These are phyloP conservation scores for Puccinia novopanici DNA, from an alignment of 1,284 basidiomycete species.

Conservation along the genomic window DNA sequence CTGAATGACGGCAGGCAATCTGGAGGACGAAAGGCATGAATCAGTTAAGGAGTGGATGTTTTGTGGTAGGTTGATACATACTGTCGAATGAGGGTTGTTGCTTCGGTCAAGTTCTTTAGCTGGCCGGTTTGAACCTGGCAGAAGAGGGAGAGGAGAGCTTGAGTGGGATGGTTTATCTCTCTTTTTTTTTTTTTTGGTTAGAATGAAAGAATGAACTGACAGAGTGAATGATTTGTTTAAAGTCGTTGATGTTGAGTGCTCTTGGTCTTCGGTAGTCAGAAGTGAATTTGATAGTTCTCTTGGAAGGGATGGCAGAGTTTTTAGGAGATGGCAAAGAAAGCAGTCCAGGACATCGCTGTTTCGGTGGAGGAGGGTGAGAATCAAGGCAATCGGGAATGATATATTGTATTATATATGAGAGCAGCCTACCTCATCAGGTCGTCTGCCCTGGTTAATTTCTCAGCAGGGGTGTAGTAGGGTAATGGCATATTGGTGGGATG, in stretches of 20 bases:
- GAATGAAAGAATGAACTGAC: constrained; percentile 1
- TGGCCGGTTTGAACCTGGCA: constrained; percentile 31
- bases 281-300: constrained; percentile 44
- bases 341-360: constrained; percentile 41
- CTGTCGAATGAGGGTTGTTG: constrained; percentile 28
- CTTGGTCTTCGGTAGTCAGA: constrained; percentile 33
- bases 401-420: constrained; percentile 8
- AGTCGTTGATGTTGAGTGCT: constrained; percentile 17
- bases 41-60: not conserved
- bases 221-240: constrained; percentile 29
- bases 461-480: constrained; percentile 11
- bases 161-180: not conserved
- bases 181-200: not conserved
- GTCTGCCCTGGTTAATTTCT: constrained; percentile 40
- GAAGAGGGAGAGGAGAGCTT: not conserved
- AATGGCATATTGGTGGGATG: too few species aligned
- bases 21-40: not conserved
- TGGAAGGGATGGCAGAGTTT: not conserved
- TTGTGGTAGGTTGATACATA: not conserved
- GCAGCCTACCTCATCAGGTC: constrained; percentile 26
- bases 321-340: constrained; percentile 27
- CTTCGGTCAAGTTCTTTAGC: constrained; percentile 33
- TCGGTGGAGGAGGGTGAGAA: not conserved
- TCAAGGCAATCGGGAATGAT: not conserved
- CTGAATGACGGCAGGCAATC: constrained; percentile 23